A percentile compares a stretch with the other conserved stretches of the same genome.
Evolutionary conservation across 192 early-diverging fungal genomes (phyloP).

Genomic region (Rhizophagus prolifer): DNA sequence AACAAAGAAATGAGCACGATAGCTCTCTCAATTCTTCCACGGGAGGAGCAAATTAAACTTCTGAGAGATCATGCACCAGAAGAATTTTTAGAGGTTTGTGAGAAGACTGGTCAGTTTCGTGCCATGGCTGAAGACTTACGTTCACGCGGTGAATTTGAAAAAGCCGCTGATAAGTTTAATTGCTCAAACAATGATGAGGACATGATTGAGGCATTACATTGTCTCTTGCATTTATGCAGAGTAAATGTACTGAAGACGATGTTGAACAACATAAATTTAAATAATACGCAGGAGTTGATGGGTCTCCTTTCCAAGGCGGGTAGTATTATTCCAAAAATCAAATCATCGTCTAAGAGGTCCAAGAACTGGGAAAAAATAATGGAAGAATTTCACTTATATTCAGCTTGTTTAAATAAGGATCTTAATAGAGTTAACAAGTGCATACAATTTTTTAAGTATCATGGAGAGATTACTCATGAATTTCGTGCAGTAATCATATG

Average conservation of each 20-base stretch:
- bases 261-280: too few relatives aligned
- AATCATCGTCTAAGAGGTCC: not conserved
- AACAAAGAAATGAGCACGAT: conserved; percentile 1
- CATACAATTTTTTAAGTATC: not conserved
- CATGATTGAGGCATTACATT: not conserved
- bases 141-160: not conserved
- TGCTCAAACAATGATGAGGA: not conserved
- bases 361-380: not conserved
- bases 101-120: conserved; percentile 1
- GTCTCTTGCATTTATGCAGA: conserved; percentile 10
- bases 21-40: not conserved
- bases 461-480: not conserved
- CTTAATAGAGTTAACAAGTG: not conserved
- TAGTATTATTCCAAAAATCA: not conserved
- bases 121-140: not conserved
- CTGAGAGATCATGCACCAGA: conserved; percentile 13
- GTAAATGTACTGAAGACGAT: not conserved
- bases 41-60: conserved; percentile 11
- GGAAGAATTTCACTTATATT: conserved; percentile 15
- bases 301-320: not conserved
- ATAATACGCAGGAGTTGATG: not conserved
- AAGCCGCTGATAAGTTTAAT: not conserved
- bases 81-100: conserved; percentile 13
- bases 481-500: conserved; percentile 17
- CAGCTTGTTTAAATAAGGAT: conserved; percentile 9